These are phyloP conservation scores for Saturnispora serradocipensis DNA, from an alignment of 805 yeast species.

Conservation along the genomic window DNA sequence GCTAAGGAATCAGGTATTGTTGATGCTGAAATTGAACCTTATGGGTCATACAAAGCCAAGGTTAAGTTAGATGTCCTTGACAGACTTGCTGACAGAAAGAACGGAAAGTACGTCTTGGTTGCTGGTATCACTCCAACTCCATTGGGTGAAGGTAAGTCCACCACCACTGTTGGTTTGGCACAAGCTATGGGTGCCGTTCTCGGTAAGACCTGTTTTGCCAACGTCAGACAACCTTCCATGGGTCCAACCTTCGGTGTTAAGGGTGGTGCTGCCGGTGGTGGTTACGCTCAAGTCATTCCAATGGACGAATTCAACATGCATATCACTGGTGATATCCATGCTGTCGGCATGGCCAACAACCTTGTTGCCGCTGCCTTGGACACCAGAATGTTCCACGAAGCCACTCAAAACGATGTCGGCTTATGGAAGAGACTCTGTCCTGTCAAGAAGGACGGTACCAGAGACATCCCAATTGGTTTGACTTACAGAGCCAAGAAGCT, in stretches of 20 bases:
- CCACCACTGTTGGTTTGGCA: conserved; percentile 94
- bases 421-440: conserved; percentile 85
- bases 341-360: conserved; percentile 89
- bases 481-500: conserved; percentile 63
- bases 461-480: conserved; percentile 76
- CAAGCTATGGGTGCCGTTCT: conserved; percentile 93
- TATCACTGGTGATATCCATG: conserved; percentile 95
- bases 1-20: conserved; percentile 79
- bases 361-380: conserved; percentile 93
- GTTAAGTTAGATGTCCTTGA: conserved; percentile 60
- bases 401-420: conserved; percentile 67
- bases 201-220: conserved; percentile 76
- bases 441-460: conserved; percentile 59
- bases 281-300: conserved; percentile 94
- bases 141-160: conserved; percentile 94
- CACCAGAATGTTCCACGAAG: conserved; percentile 93
- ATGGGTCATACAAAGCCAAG: conserved; percentile 86
- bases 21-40: conserved; percentile 73
- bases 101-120: conserved; percentile 84
- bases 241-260: conserved; percentile 98
- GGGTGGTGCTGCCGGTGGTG: conserved; percentile 99
- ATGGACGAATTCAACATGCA: conserved; percentile 99
- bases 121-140: conserved; percentile 99
- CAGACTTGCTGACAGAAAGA: conserved; percentile 51
- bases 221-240: conserved; percentile 96